Base-by-base conservation (phyloP, 2,329 filamentous ascomycete species). In the Ambrosiella beaveri region DNA sequence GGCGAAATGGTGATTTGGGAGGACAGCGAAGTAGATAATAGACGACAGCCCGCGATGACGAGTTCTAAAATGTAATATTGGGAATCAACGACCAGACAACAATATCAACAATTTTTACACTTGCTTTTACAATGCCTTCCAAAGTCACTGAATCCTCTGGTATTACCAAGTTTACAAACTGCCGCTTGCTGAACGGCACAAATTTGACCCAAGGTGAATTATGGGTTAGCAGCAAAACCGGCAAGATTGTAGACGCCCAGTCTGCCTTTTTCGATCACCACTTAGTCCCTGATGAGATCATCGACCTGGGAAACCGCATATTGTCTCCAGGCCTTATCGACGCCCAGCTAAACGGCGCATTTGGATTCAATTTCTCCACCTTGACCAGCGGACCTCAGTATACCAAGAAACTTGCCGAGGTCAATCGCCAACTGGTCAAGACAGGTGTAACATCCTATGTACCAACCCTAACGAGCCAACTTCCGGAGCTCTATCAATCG, bases 161-260 rank as follows among this genome's bases (percentile, higher is more conserved):
- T 65, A 84, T 95, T 67, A 89, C 86, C 66, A 93, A 91, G 68
- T 86, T 95, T 68, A 93, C 87, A 66, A 95, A 95, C 72, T 95
- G 89, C 68, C 82, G 85, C 55, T 73, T 95, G 35, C 75, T 91
- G 60, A 82, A 80, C 65, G 81, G 80, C 63, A 76, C 84, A 63
- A 66, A 74, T 17, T 75, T 95, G 35, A 77, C 94, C 50, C 70
- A 80, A 50, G 82, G 86, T 62, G 90, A 95, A 66, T 77, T 95
- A n/a, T 95, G 88, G 88, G 82, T 95, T 61, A 89, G 86, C 68
- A 86, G 88, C 0, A 67, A 76, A 13, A 88, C 84, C 1, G 90
- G 90, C 63, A 90, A 88, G 68, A 88, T 95, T 65, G 74, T 95
- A 53, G 78, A 82, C 63, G 87, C 77, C 65, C 81, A 84, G 65